phyloP scores from a whole-genome alignment of 768 basidiomycete species.

The Ephemerocybe angulata region DNA sequence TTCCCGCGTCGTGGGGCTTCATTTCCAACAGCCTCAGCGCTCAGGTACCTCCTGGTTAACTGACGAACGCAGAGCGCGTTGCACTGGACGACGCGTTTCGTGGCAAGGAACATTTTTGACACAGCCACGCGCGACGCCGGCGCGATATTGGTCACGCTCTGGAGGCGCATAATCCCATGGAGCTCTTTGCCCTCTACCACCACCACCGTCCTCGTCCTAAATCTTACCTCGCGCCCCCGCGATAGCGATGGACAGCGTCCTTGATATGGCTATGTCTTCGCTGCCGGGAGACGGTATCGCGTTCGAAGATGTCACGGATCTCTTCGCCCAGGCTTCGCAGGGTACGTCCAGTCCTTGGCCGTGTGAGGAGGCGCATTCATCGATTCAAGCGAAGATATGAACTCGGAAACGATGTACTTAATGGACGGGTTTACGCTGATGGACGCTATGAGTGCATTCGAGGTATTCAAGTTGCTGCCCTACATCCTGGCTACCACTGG shows the following conservation, averaged over 20 bases:
- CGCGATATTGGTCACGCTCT: not conserved
- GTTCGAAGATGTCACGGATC: slow-evolving; percentile 59
- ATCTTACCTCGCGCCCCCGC: not conserved
- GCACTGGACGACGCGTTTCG: slow-evolving; percentile 2
- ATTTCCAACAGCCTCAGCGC: not conserved
- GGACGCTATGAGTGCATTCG: slow-evolving; percentile 93
- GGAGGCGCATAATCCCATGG: not conserved
- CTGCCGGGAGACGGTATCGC: slow-evolving; percentile 31
- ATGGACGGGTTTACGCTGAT: slow-evolving; percentile 69
- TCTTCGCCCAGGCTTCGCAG: slow-evolving; percentile 57
- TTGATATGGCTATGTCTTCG: slow-evolving; percentile 8
- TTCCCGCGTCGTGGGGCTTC: slow-evolving; percentile 22
- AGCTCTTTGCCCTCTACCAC: not conserved
- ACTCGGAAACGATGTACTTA: slow-evolving; percentile 57
- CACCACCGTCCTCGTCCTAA: not conserved
- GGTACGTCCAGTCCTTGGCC: slow-evolving; percentile 41
- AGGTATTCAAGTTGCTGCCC: slow-evolving; percentile 41
- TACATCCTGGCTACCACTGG: not conserved
- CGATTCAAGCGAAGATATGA: slow-evolving; percentile 47
- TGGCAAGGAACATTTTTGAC: slow-evolving; percentile 20
- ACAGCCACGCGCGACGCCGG: slow-evolving; percentile 27
- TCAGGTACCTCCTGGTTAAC: not conserved
- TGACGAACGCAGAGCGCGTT: slow-evolving; percentile 2
- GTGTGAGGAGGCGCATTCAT: not conserved
- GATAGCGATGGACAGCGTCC: slow-evolving; percentile 8